Percentiles rank a stretch among this genome's conserved stretches.
Evolutionary conservation across 2,329 filamentous ascomycete genomes (phyloP).

Genomic region (Ambrosiella cleistominuta): DNA sequence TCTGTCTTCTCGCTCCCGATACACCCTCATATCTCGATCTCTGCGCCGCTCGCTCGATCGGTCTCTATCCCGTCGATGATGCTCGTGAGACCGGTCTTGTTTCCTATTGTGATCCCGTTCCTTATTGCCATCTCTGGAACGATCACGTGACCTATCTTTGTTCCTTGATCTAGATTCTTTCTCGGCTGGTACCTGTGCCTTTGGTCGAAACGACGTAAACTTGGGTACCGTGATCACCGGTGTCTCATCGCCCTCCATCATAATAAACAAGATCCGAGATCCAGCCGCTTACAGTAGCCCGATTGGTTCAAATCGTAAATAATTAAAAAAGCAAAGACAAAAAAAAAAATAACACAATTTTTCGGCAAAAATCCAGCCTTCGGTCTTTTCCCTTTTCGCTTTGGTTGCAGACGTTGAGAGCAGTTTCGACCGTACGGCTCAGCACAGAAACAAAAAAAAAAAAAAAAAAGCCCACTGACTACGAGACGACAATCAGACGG

Average conservation of each 20-base stretch:
- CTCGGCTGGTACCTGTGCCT: not conserved
- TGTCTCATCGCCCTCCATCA: not conserved
- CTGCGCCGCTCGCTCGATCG: not conserved
- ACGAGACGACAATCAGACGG: conserved; percentile 1
- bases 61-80: not conserved
- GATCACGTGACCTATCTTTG: not conserved
- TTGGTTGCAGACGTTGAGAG: too few species aligned
- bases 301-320: not conserved
- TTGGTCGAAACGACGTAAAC: conserved; percentile 52
- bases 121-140: too few species aligned
- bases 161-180: not conserved
- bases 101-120: too few species aligned
- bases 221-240: conserved; percentile 36
- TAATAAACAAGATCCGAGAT: not conserved
- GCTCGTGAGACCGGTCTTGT: too few species aligned
- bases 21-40: not conserved
- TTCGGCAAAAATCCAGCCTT: too few species aligned
- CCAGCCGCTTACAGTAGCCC: not conserved
- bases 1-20: not conserved
- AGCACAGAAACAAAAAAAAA: not conserved
- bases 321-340: not conserved
- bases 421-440: not conserved
- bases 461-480: not conserved
- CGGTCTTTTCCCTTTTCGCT: too few species aligned
- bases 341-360: too few species aligned